Evolutionary conservation across 2,329 filamentous ascomycete species (phyloP), one percentile per base, ranked within the genome.

Genomic region (Apiospora malaysiana): DNA sequence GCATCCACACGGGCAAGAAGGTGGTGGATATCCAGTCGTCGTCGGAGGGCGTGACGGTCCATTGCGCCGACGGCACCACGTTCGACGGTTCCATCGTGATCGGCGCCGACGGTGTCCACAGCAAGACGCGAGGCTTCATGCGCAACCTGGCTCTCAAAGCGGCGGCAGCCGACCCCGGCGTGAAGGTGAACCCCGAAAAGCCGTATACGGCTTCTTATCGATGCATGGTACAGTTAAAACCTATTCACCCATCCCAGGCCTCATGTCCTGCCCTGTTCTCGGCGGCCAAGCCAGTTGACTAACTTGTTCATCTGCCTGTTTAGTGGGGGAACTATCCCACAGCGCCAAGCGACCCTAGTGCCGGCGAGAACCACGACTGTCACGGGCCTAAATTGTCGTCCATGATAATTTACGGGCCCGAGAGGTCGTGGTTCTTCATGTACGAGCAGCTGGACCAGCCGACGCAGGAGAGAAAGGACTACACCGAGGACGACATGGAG

Each of bases 61-160:
- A 59, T 2, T 80, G 81, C 7, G 70, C 72, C 4, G 82, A 85
- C 70, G 82, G 82, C 0, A 75, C 74, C 2, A 71, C 74, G 2
- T 79, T 81, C 69, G 70, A 70, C 1, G 83, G 80, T 0, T 80
- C 81, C 65, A 76, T 85, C 18, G 72, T 85, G 32, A 32, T 32
- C 32, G 32, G 32, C 32, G 79, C 80, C 5, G 83, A 85, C 73
- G 83, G 84, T 4, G 81, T 83, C 5, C 79, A 83, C 66, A 84
- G 82, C 72, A 74, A 72, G 9, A 76, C 79, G 6, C 78, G 81
- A 4, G 69, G 74, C 43, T 74, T 78, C 46, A 81, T 83, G 76
- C 74, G 76, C 37, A 71, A 71, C 46, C 69, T 69, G 25, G 70
- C 73, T 4, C 42, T 66, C n/a, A 2, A 70, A 68, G 51, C 14